These are phyloP conservation scores for Aspergillus candidus DNA, from an alignment of 2,329 filamentous ascomycete genomes.

Conservation along the genomic window DNA sequence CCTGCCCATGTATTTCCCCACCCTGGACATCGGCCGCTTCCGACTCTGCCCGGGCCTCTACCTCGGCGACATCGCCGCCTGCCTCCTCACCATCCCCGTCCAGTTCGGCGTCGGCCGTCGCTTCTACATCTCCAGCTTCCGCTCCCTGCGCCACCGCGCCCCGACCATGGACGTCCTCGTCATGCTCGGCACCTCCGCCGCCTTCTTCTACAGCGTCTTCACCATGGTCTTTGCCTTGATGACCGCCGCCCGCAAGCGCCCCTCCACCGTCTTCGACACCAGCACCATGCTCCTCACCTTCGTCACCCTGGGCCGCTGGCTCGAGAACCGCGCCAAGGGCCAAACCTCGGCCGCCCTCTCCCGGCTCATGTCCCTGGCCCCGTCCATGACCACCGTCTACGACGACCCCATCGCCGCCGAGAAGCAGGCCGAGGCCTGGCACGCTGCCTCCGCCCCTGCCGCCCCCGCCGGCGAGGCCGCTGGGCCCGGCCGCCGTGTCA, in stretches of 20 bases:
- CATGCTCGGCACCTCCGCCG: conserved; percentile 85
- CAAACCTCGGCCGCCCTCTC: conserved; percentile 94
- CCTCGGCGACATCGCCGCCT: conserved; percentile 79
- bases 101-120: conserved; percentile 95
- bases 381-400: conserved; percentile 96
- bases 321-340: conserved; percentile 92
- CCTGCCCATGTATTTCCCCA: conserved; percentile 74
- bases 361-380: conserved; percentile 87
- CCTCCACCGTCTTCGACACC: conserved; percentile 90
- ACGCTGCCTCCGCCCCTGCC: conserved; percentile 62
- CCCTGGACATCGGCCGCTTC: conserved; percentile 69
- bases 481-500: conserved; percentile 67
- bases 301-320: conserved; percentile 79
- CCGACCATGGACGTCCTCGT: conserved; percentile 98
- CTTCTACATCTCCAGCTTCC: conserved; percentile 91
- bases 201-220: conserved; percentile 90
- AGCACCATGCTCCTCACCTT: conserved; percentile 98
- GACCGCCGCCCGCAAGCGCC: conserved; percentile 68
- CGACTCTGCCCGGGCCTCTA: conserved; percentile 67
- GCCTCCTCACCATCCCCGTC: conserved; percentile 80
- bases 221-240: conserved; percentile 79
- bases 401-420: conserved; percentile 88
- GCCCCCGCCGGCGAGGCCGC: conserved; percentile 82
- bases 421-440: conserved; percentile 80
- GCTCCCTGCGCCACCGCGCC: conserved; percentile 80